Evolutionary conservation across 768 basidiomycete genomes (phyloP).

Genomic region (Trichaptum fuscoviolaceum): DNA sequence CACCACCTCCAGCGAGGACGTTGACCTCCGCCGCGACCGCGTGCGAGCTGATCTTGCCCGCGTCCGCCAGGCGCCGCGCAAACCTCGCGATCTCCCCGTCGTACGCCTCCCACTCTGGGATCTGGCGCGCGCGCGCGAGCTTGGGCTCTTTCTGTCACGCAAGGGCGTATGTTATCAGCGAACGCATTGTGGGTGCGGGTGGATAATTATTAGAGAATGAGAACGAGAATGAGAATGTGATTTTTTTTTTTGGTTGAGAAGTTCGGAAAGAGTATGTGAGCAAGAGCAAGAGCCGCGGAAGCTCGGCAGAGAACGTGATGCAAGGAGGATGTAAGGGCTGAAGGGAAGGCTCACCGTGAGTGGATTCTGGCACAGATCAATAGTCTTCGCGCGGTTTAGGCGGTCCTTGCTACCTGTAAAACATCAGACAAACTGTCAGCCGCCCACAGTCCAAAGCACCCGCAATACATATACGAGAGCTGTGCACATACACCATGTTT

Average conservation of each 20-base stretch:
- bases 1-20: conserved; percentile 52
- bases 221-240: not conserved
- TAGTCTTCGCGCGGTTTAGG: conserved; percentile 75
- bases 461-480: too few species aligned
- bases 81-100: conserved; percentile 87
- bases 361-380: conserved; percentile 96
- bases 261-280: too few species aligned
- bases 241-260: too few species aligned
- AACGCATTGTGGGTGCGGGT: too few species aligned
- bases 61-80: conserved; percentile 62
- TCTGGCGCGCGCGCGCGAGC: conserved; percentile 84
- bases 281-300: too few species aligned
- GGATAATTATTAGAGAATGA: not conserved
- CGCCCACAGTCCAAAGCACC: too few species aligned
- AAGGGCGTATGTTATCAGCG: not conserved
- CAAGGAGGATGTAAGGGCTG: not conserved
- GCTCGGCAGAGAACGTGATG: not conserved
- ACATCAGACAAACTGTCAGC: too few species aligned
- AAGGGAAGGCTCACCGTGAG: conserved; percentile 59
- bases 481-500: conserved; percentile 86
- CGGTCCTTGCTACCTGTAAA: conserved; percentile 73
- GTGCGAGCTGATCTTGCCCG: conserved; percentile 63
- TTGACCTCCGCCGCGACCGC: conserved; percentile 66
- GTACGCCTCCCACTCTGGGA: conserved; percentile 97
- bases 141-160: conserved; percentile 89